Evolutionary conservation across 352 stramenopile genomes (phyloP).

Genomic region (Globisporangium nodosum): DNA sequence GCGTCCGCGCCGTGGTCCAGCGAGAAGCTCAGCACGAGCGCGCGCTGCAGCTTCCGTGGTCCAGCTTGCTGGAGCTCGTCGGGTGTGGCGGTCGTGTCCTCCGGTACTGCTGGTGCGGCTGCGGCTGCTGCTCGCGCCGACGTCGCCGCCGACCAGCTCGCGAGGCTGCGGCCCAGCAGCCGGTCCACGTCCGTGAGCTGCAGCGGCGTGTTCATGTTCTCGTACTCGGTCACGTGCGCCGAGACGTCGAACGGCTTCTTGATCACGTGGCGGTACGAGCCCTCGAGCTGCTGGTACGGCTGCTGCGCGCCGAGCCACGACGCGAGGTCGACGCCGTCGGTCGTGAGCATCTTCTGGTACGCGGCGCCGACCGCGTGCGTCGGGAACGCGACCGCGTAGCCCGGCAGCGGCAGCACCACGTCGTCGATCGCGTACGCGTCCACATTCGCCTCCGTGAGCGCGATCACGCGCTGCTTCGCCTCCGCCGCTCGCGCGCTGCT

Average conservation of each 20-base stretch:
- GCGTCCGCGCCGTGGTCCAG: conserved; percentile 78
- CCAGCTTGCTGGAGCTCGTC: neutral
- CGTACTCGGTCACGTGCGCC: conserved; percentile 83
- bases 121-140: neutral
- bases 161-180: conserved; percentile 15
- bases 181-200: conserved; percentile 87
- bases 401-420: conserved; percentile 93
- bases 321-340: conserved; percentile 53
- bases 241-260: conserved; percentile 78
- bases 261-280: conserved; percentile 92
- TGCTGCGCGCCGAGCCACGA: conserved; percentile 27
- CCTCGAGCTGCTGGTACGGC: conserved; percentile 65
- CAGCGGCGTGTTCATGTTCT: conserved; percentile 85
- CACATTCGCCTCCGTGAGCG: conserved; percentile 85
- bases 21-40: conserved; percentile 53
- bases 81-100: neutral
- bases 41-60: conserved; percentile 16
- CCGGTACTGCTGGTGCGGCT: neutral
- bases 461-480: conserved; percentile 25
- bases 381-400: conserved; percentile 84
- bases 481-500: conserved; percentile 27
- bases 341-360: conserved; percentile 49
- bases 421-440: conserved; percentile 88
- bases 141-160: neutral
- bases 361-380: conserved; percentile 51